Conservation (phyloP, 192 early-diverging fungal species). For the Chytriomyces hyalinus region DNA sequence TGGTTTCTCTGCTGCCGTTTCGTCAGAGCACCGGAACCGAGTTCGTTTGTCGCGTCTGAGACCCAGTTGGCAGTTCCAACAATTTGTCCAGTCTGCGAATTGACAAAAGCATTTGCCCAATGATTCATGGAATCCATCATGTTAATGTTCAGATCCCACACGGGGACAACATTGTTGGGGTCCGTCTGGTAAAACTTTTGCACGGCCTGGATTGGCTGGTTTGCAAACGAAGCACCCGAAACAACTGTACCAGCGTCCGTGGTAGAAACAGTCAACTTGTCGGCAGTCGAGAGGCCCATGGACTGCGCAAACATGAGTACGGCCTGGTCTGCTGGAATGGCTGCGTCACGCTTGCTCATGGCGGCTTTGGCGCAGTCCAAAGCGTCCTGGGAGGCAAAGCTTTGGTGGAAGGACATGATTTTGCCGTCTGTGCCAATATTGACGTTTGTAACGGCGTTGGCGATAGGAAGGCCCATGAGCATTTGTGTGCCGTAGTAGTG, state of each 20-base stretch:
- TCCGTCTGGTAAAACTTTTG: neutral
- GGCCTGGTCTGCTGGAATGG: conserved; percentile 19
- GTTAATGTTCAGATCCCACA: neutral
- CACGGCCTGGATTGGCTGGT: neutral
- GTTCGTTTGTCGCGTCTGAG: neutral
- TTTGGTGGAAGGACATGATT: neutral
- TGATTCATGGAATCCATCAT: conserved; percentile 2
- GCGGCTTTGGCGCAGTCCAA: too few species aligned
- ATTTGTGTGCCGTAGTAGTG: conserved; percentile 15
- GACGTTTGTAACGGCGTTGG: conserved; percentile 21
- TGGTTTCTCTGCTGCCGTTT: neutral
- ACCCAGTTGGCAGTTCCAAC: conserved; percentile 22
- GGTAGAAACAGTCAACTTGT: neutral
- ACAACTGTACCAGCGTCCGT: neutral
- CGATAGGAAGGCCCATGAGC: conserved; percentile 24
- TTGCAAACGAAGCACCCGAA: neutral
- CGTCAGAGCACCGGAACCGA: neutral
- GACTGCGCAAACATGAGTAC: neutral
- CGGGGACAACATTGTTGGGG: neutral
- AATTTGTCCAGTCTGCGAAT: conserved; percentile 14
- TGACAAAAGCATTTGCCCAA: conserved; percentile 28
- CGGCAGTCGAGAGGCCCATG: neutral
- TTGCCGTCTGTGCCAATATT: conserved; percentile 1
- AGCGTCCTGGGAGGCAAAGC: neutral
- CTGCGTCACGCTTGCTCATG: neutral